These are phyloP conservation scores for Calonectria pteridis DNA, from an alignment of 2,329 filamentous ascomycete genomes.

Conservation along the genomic window DNA sequence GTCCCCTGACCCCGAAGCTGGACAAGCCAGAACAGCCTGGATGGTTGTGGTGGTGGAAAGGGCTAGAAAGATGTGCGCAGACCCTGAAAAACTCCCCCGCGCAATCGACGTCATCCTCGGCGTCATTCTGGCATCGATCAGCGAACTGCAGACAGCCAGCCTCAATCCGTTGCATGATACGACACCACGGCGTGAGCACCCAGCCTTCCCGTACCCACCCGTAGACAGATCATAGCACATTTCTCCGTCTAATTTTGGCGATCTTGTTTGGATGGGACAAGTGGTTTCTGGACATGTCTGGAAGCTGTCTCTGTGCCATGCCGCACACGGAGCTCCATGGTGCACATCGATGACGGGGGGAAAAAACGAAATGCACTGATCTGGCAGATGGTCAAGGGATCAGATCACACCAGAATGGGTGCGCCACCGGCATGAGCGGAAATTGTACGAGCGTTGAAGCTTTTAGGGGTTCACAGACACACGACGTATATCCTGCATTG, in stretches of 20 bases:
- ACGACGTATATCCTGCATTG: background rate
- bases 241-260: background rate
- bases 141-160: slow-evolving; percentile 23
- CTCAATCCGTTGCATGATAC: background rate
- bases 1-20: background rate
- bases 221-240: background rate
- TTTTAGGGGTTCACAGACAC: background rate
- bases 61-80: slow-evolving; percentile 28
- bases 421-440: background rate
- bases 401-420: background rate
- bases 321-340: background rate
- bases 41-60: slow-evolving; percentile 19
- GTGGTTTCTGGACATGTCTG: background rate
- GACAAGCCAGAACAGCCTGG: background rate
- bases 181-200: background rate
- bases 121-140: slow-evolving; percentile 31
- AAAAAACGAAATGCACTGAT: background rate
- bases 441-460: background rate
- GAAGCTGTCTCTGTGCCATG: background rate
- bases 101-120: slow-evolving; percentile 32
- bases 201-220: slow-evolving; percentile 16
- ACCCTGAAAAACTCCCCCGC: slow-evolving; percentile 35
- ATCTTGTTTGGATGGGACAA: background rate
- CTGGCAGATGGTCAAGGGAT: background rate
- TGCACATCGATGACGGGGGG: background rate